Evolutionary conservation across 345 rosid species (phyloP).

Genomic region (Bruguiera parviflora): DNA sequence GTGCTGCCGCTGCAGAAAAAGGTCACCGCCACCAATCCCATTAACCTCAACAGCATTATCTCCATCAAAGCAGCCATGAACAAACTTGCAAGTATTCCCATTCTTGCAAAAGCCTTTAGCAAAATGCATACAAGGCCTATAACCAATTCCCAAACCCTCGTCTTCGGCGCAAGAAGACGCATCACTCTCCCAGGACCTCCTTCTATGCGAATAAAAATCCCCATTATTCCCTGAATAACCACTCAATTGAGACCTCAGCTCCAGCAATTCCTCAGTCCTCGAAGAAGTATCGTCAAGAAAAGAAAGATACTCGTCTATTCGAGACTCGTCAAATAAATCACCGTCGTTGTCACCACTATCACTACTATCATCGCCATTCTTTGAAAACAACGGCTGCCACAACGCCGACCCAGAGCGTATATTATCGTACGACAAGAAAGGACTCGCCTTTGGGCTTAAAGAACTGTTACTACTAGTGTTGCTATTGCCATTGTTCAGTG

Average conservation of each 20-base stretch:
- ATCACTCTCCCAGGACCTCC: constrained; percentile 84
- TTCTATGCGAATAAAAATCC: constrained; percentile 60
- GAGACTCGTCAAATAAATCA: constrained; percentile 65
- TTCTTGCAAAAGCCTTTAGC: constrained; percentile 79
- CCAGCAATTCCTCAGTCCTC: constrained; percentile 45
- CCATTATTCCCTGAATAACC: constrained; percentile 36
- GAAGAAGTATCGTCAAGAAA: constrained; percentile 66
- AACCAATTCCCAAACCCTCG: constrained; percentile 38
- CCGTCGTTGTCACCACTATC: constrained; percentile 24
- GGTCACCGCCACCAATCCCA: constrained; percentile 34
- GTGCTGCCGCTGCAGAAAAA: constrained; percentile 46
- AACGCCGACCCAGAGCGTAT: constrained; percentile 52
- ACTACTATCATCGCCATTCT: constrained; percentile 18
- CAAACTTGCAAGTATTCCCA: constrained; percentile 56
- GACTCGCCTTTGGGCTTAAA: constrained; percentile 50
- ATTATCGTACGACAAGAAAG: constrained; percentile 53
- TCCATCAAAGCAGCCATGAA: constrained; percentile 51
- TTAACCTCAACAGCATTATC: constrained; percentile 25
- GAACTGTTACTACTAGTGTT: constrained; percentile 15
- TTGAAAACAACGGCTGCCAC: constrained; percentile 30
- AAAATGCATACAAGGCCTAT: constrained; percentile 63
- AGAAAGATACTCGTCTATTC: constrained; percentile 59
- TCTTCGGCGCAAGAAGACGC: constrained; percentile 57
- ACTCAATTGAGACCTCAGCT: constrained; percentile 33
- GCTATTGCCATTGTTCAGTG: not conserved